Evolutionary conservation across 345 rosid species (phyloP).

Genomic region (Dimocarpus longan): DNA sequence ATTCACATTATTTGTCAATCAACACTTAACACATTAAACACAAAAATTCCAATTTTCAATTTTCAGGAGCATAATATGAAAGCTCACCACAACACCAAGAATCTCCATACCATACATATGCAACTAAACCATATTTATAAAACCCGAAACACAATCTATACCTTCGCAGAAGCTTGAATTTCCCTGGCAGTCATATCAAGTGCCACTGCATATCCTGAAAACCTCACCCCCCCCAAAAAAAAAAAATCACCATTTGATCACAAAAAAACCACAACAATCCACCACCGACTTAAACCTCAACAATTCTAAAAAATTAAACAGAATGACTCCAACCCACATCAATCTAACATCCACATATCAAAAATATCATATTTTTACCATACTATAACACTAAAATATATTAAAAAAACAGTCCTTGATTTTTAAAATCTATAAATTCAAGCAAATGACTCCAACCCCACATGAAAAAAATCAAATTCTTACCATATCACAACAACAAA

Average conservation of each 20-base stretch:
- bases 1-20: neutral
- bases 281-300: neutral
- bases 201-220: conserved; percentile 84
- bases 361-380: neutral
- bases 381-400: neutral
- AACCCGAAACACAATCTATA: conserved; percentile 20
- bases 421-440: neutral
- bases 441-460: neutral
- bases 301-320: neutral
- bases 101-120: neutral
- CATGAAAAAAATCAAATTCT: too few species aligned
- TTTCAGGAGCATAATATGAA: neutral
- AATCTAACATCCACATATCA: too few species aligned
- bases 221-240: neutral
- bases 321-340: too few species aligned
- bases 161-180: conserved; percentile 86
- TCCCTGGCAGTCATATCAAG: conserved; percentile 96
- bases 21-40: neutral
- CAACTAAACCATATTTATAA: neutral
- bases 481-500: too few species aligned
- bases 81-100: neutral
- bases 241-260: conserved; percentile 8
- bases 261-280: neutral
- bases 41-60: neutral
- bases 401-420: too few species aligned